Evolutionary conservation across 805 yeast species (phyloP).

Genomic region (Yarrowia porcina): DNA sequence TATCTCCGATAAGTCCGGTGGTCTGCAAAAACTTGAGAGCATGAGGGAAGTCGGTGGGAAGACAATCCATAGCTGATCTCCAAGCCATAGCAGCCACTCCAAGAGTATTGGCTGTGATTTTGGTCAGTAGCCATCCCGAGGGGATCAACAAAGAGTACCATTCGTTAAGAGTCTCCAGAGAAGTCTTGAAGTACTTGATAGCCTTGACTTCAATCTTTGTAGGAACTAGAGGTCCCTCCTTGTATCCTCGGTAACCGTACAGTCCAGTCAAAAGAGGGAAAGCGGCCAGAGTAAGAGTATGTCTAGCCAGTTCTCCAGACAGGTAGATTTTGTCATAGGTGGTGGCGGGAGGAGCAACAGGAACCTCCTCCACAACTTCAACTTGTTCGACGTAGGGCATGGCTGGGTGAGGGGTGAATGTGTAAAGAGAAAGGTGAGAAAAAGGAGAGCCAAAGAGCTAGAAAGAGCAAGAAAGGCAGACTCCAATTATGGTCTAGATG

Average conservation of each 20-base stretch:
- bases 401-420: too few species aligned
- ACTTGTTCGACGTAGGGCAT: background rate
- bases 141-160: background rate
- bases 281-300: background rate
- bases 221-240: background rate
- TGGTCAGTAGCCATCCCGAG: background rate
- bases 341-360: background rate
- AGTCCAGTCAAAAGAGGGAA: background rate
- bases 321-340: background rate
- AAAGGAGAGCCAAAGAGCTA: too few species aligned
- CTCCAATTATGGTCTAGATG: too few species aligned
- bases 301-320: background rate
- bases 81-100: background rate
- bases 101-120: background rate
- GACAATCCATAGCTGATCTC: background rate
- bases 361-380: background rate
- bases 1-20: background rate
- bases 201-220: background rate
- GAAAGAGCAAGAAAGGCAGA: too few species aligned
- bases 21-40: background rate
- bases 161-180: background rate
- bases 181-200: background rate
- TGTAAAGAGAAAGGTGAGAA: too few species aligned
- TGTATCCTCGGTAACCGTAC: background rate
- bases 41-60: background rate